Percentiles rank a stretch among this genome's conserved stretches.
phyloP scores from a whole-genome alignment of 1,284 basidiomycete genomes.

The Marasmius sp. region DNA sequence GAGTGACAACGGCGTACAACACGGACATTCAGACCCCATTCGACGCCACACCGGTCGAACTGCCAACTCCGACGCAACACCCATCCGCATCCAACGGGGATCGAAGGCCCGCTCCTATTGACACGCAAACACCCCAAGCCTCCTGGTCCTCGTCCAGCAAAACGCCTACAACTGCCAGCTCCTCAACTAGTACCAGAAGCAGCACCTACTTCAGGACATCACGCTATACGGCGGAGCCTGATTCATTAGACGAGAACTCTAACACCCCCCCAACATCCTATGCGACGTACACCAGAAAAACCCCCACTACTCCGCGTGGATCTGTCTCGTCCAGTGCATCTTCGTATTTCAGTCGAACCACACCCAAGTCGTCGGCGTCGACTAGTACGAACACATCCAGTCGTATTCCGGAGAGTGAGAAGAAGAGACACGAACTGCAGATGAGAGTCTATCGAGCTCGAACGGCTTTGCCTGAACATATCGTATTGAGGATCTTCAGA shows the following conservation, averaged over 20 bases:
- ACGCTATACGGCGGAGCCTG: constrained; percentile 27
- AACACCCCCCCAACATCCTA: constrained; percentile 17
- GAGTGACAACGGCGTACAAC: not conserved
- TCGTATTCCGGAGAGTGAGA: constrained; percentile 48
- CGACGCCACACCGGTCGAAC: not conserved
- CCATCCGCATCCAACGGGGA: constrained; percentile 7
- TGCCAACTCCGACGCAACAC: not conserved
- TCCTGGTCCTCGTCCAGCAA: not conserved
- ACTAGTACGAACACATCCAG: constrained; percentile 6
- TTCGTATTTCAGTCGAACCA: constrained; percentile 10
- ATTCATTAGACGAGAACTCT: constrained; percentile 5
- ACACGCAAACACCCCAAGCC: constrained; percentile 6
- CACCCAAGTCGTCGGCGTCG: constrained; percentile 12
- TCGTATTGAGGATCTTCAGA: constrained; percentile 64
- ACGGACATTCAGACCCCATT: no score
- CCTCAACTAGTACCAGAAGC: not conserved
- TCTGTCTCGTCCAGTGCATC: constrained; percentile 9
- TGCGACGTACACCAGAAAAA: constrained; percentile 15
- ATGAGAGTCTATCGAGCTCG: constrained; percentile 60
- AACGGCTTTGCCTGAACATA: constrained; percentile 49
- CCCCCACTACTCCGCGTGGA: constrained; percentile 9
- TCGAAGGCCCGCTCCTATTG: constrained; percentile 21
- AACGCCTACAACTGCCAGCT: constrained; percentile 1
- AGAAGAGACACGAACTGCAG: constrained; percentile 56
- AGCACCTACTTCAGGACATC: constrained; percentile 21